Conservation (phyloP, 176 grass and related monocot species). For the Canna indica region DNA sequence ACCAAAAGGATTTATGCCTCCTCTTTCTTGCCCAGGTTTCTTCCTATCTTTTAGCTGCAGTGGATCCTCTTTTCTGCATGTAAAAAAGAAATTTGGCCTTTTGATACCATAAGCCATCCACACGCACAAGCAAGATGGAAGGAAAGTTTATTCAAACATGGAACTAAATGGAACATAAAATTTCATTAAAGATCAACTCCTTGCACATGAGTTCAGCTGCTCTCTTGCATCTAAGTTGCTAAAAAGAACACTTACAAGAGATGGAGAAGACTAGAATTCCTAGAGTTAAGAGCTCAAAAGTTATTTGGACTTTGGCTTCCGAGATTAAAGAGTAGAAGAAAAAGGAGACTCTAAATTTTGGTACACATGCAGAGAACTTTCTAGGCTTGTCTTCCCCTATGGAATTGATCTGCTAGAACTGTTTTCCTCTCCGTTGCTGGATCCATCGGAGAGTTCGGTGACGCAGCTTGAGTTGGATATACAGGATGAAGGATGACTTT, state of each 20-base stretch:
- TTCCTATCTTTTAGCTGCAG: background rate
- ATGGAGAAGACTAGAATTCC: background rate
- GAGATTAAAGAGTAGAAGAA: background rate
- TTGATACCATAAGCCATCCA: background rate
- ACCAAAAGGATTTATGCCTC: conserved; percentile 1
- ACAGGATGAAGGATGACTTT: background rate
- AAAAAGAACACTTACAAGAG: background rate
- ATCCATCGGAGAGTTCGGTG: conserved; percentile 10
- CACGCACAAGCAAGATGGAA: background rate
- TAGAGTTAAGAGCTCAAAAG: conserved; percentile 9
- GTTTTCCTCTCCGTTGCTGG: conserved; percentile 14
- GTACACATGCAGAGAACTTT: background rate
- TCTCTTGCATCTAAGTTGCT: conserved; percentile 4
- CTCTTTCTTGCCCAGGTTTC: conserved; percentile 8
- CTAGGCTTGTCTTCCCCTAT: conserved; percentile 2
- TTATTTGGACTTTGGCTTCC: conserved; percentile 8
- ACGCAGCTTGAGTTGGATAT: conserved; percentile 15
- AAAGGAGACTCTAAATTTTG: background rate
- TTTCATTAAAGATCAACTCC: background rate
- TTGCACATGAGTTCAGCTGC: conserved; percentile 2
- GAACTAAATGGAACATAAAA: background rate
- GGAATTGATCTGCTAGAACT: conserved; percentile 4
- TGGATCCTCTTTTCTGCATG: background rate
- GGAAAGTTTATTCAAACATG: background rate
- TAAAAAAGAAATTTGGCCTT: background rate